Evolutionary conservation across 192 early-diverging fungal species (phyloP).

Genomic region (Coemansia sp.): DNA sequence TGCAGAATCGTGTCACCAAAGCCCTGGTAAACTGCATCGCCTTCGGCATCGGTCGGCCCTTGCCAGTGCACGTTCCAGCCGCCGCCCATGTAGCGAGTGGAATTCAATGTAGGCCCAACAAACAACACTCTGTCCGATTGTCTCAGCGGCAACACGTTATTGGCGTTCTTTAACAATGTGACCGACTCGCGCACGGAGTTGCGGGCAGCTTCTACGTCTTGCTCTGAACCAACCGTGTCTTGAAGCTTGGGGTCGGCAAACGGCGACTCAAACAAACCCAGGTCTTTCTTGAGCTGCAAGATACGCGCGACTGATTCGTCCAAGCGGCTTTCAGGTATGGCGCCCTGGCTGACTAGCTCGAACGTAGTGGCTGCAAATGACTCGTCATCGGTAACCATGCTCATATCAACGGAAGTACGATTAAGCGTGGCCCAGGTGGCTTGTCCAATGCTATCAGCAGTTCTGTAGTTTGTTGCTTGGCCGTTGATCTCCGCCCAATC

Average conservation of each 20-base stretch:
- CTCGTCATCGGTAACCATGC: slow-evolving; percentile 59
- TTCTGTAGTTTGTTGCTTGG: slow-evolving; percentile 50
- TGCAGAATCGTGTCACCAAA: slow-evolving; percentile 35
- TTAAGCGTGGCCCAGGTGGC: slow-evolving; percentile 45
- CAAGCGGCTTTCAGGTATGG: slow-evolving; percentile 33
- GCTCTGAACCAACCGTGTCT: slow-evolving; percentile 43
- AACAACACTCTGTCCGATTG: slow-evolving; percentile 48
- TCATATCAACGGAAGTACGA: slow-evolving; percentile 56
- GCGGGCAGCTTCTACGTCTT: slow-evolving; percentile 51
- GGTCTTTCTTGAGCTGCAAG: slow-evolving; percentile 62
- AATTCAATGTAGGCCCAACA: slow-evolving; percentile 57
- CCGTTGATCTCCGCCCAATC: slow-evolving; percentile 61
- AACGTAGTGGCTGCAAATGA: slow-evolving; percentile 46
- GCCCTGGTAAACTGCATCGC: slow-evolving; percentile 48
- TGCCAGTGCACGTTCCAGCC: slow-evolving; percentile 66
- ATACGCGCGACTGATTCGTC: slow-evolving; percentile 53
- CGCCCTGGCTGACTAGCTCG: slow-evolving; percentile 35
- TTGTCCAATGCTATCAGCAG: slow-evolving; percentile 35
- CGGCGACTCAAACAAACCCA: slow-evolving; percentile 54
- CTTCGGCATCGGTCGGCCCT: slow-evolving; percentile 39
- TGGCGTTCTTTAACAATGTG: slow-evolving; percentile 56
- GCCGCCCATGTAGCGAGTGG: slow-evolving; percentile 52
- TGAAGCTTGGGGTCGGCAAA: slow-evolving; percentile 36
- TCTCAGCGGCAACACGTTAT: slow-evolving; percentile 49
- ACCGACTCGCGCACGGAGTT: slow-evolving; percentile 55